Base-by-base conservation (phyloP, 352 stramenopile genomes). In the Phytophthora multivora region DNA sequence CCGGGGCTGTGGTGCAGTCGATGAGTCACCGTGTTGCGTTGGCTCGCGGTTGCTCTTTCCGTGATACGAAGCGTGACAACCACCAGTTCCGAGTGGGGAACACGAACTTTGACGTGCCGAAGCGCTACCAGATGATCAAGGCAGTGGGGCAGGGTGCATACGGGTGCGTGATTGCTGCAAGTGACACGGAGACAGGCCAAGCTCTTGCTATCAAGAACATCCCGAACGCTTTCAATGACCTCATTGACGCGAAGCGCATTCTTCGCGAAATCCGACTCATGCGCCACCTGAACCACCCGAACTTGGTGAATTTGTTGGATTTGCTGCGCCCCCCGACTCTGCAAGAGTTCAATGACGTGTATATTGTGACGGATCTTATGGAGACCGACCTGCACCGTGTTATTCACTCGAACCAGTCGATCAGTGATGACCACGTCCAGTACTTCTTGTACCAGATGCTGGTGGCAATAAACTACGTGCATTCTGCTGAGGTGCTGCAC, bases 141-240 rank as follows among this genome's bases (percentile, higher is more conserved):
- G 86, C 83, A 6, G 75, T 97, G 21, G 92, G 92, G 7, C 93
- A 96, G 71, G 92, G 92, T 30, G 92, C 91, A 3, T 98, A 97
- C 61, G 92, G 92, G 13, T 93, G 91, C 51, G 92, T 98, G 48
- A 96, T 98, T 50, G 86, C 86, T 43, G 83, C 83, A 15, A 96
- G 88, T 48, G 84, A 95, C 69, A 95, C 77, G 43, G 84, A 93
- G 51, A 95, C 88, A 1, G 86, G 90, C 2, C 82, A 89, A 46
- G 88, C 94, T 51, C 89, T 98, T 25, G 96, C 94, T 5, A 98
- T 98, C 66, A 98, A 98, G 73, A 98, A 98, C 80, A 91, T 98
- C 12, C 91, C 94, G 26, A 97, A 97, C 60, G 94, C 94, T 4
- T 97, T 97, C 52, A 93, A 94, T 33, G 87, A 96, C 60, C 63